Percentiles rank a stretch among this genome's conserved stretches.
Evolutionary conservation across 192 early-diverging fungal species (phyloP).

Genomic region (Rhizophagus sp.): DNA sequence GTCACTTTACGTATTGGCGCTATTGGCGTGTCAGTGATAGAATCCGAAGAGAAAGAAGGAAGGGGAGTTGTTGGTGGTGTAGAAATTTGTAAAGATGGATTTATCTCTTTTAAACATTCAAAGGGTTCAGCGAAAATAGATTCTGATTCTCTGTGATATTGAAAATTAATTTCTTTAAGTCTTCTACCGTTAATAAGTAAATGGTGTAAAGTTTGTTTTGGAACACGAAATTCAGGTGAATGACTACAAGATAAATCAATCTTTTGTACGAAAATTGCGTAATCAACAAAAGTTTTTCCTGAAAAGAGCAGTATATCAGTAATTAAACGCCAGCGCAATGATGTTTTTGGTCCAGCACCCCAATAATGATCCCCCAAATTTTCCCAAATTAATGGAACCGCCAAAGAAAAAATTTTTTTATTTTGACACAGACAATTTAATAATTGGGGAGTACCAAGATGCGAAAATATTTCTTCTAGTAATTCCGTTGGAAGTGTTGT

Average conservation of each 20-base stretch:
- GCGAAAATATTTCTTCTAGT: background rate
- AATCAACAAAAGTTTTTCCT: background rate
- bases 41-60: background rate
- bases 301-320: background rate
- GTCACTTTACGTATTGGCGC: background rate
- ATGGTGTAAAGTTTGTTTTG: background rate
- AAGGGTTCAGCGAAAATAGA: background rate
- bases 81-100: background rate
- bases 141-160: slow-evolving; percentile 10
- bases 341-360: background rate
- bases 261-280: background rate
- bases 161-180: background rate
- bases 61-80: background rate
- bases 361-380: background rate
- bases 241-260: background rate
- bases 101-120: background rate
- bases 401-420: background rate
- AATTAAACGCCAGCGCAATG: background rate
- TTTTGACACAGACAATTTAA: background rate
- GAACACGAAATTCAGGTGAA: background rate
- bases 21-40: background rate
- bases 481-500: background rate
- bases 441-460: background rate
- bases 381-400: background rate
- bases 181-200: background rate